These are phyloP conservation scores for Penicillium turbatum DNA, from an alignment of 495 filamentous ascomycete genomes.

Conservation along the genomic window DNA sequence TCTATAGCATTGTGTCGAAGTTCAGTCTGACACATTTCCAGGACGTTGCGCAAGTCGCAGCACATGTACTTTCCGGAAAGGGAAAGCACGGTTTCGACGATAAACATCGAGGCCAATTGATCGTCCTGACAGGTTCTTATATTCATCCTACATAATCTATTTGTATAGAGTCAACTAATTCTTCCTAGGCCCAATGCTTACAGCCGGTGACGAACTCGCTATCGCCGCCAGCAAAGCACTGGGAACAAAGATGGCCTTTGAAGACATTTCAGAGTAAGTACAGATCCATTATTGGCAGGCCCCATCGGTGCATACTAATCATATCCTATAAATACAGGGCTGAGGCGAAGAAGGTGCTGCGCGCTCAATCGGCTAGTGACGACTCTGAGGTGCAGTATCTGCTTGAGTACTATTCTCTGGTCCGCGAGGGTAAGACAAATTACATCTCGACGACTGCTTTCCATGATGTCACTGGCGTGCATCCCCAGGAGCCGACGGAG, in stretches of 20 bases:
- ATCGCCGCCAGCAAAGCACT: conserved; percentile 46
- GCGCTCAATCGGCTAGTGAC: conserved; percentile 39
- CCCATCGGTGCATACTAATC: conserved; percentile 1
- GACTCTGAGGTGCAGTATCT: conserved; percentile 49
- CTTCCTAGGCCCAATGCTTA: conserved; percentile 45
- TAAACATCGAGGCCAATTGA: conserved; percentile 52
- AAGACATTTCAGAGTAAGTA: conserved; percentile 45
- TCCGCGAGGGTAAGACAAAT: conserved; percentile 57
- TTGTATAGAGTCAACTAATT: neutral
- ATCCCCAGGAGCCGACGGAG: conserved; percentile 46
- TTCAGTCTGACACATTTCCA: conserved; percentile 9
- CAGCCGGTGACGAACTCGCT: conserved; percentile 49
- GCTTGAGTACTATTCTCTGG: conserved; percentile 56
- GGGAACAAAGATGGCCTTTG: conserved; percentile 47
- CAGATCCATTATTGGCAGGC: neutral
- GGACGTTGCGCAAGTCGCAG: conserved; percentile 50
- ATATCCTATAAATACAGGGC: conserved; percentile 12
- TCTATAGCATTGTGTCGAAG: neutral
- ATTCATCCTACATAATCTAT: too few relatives aligned
- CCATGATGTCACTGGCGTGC: conserved; percentile 49
- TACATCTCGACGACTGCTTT: conserved; percentile 55
- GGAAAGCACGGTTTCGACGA: conserved; percentile 54
- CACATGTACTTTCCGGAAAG: conserved; percentile 48
- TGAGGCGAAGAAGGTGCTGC: conserved; percentile 46
- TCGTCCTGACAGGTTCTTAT: conserved; percentile 51